These are phyloP conservation scores for Aspergillus sp. DNA, from an alignment of 2,329 filamentous ascomycete genomes.

Conservation along the genomic window DNA sequence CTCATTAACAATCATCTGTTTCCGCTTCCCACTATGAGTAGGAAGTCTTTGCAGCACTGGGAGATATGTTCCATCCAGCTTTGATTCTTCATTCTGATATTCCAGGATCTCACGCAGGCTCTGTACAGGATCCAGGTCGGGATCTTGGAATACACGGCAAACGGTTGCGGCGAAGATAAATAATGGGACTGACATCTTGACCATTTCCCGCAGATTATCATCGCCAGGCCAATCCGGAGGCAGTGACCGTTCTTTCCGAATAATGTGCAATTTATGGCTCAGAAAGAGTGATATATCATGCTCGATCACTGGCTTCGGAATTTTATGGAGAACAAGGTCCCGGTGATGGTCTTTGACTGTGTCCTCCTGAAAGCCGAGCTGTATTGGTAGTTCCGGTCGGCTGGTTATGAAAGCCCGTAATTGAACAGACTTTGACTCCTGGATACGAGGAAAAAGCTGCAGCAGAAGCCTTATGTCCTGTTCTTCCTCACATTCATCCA, in stretches of 20 bases:
- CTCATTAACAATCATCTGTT: too few relatives aligned
- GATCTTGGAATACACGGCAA: slow-evolving; percentile 18
- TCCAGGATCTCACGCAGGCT: slow-evolving; percentile 17
- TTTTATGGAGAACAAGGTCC: slow-evolving; percentile 12
- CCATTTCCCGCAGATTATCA: neutral
- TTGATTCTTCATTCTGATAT: too few relatives aligned
- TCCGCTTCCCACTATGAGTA: too few relatives aligned
- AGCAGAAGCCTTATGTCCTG: slow-evolving; percentile 26
- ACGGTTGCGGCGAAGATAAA: slow-evolving; percentile 27
- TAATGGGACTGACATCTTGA: slow-evolving; percentile 16
- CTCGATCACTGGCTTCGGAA: slow-evolving; percentile 21
- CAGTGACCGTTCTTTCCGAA: slow-evolving; percentile 16
- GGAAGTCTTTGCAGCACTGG: too few relatives aligned
- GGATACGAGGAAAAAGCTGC: slow-evolving; percentile 21
- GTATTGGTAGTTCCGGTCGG: slow-evolving; percentile 30
- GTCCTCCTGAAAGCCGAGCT: slow-evolving; percentile 12
- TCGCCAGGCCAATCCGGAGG: slow-evolving; percentile 21
- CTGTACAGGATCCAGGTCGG: slow-evolving; percentile 18
- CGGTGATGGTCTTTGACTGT: neutral
- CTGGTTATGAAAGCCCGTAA: slow-evolving; percentile 32
- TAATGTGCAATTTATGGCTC: slow-evolving; percentile 19
- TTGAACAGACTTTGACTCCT: slow-evolving; percentile 14
- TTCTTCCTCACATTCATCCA: slow-evolving; percentile 32
- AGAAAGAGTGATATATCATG: slow-evolving; percentile 32
- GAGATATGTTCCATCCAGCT: too few relatives aligned